These are phyloP conservation scores for Alternaria triticina DNA, from an alignment of 2,329 filamentous ascomycete genomes.

Conservation along the genomic window DNA sequence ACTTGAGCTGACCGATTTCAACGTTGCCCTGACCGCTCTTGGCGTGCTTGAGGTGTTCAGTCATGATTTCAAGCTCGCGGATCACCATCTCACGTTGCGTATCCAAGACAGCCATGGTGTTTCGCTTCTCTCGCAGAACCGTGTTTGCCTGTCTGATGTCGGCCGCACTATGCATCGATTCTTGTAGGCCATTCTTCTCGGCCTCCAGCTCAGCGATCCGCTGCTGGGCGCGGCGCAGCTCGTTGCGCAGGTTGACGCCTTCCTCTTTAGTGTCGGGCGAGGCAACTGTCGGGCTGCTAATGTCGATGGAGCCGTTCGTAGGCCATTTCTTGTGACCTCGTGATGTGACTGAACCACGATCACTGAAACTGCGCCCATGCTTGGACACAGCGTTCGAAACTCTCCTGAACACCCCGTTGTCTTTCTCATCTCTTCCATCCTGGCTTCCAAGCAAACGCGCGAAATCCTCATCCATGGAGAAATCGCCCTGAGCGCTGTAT, in stretches of 20 bases:
- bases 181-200: constrained; percentile 67
- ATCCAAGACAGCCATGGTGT: constrained; percentile 92
- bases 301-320: constrained; percentile 55
- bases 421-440: constrained; percentile 59
- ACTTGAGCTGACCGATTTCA: constrained; percentile 74
- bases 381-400: constrained; percentile 88
- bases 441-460: constrained; percentile 81
- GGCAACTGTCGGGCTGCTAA: constrained; percentile 74
- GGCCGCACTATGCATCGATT: constrained; percentile 62
- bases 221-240: constrained; percentile 81
- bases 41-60: constrained; percentile 83
- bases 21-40: constrained; percentile 81
- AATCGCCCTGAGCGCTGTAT: constrained; percentile 78
- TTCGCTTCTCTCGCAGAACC: constrained; percentile 88
- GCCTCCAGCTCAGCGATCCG: constrained; percentile 84
- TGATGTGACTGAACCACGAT: constrained; percentile 53
- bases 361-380: constrained; percentile 87
- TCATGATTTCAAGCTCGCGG: constrained; percentile 86
- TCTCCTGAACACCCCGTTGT: constrained; percentile 70
- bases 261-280: constrained; percentile 59
- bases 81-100: constrained; percentile 96
- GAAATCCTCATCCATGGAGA: constrained; percentile 96
- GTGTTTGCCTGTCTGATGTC: constrained; percentile 80
- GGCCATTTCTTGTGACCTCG: constrained; percentile 49
- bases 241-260: constrained; percentile 63